Evolutionary conservation across 495 filamentous ascomycete genomes (phyloP).

Genomic region (Amniculicola lignicola): DNA sequence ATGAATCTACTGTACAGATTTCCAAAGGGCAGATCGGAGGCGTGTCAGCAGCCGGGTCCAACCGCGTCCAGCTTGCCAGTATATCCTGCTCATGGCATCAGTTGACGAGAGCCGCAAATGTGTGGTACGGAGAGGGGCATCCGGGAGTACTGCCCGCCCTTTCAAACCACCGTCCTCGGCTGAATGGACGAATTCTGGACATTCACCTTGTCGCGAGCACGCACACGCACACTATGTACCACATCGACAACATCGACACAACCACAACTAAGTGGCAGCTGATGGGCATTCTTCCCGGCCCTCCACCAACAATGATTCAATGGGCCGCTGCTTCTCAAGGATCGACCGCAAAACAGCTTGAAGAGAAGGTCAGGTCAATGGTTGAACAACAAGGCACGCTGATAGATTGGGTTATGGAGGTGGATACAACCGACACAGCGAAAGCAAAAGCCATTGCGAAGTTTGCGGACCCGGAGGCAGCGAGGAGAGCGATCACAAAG

Average conservation of each 20-base stretch:
- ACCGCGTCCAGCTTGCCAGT: conserved; percentile 19
- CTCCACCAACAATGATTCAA: not conserved
- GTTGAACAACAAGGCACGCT: conserved; percentile 14
- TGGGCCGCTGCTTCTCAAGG: conserved; percentile 6
- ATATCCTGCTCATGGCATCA: conserved; percentile 18
- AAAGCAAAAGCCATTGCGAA: conserved; percentile 17
- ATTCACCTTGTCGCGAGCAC: not conserved
- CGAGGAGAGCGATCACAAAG: conserved; percentile 14
- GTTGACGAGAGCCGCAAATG: conserved; percentile 12
- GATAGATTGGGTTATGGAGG: not conserved
- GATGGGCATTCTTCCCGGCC: not conserved
- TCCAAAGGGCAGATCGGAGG: not conserved
- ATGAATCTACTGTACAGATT: not conserved
- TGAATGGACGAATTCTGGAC: too few relatives aligned
- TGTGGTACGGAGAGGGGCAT: conserved; percentile 3
- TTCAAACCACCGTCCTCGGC: not conserved
- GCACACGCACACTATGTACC: conserved; percentile 7
- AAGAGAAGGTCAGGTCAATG: not conserved
- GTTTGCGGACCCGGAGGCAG: conserved; percentile 17
- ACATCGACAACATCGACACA: conserved; percentile 10
- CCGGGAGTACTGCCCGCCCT: not conserved
- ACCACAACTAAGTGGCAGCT: conserved; percentile 1
- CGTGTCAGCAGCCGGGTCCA: conserved; percentile 5
- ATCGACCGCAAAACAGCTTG: conserved; percentile 1
- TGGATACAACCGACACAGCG: not conserved